Base-by-base conservation (phyloP, 768 basidiomycete genomes). In the Leccinum incarnatum region DNA sequence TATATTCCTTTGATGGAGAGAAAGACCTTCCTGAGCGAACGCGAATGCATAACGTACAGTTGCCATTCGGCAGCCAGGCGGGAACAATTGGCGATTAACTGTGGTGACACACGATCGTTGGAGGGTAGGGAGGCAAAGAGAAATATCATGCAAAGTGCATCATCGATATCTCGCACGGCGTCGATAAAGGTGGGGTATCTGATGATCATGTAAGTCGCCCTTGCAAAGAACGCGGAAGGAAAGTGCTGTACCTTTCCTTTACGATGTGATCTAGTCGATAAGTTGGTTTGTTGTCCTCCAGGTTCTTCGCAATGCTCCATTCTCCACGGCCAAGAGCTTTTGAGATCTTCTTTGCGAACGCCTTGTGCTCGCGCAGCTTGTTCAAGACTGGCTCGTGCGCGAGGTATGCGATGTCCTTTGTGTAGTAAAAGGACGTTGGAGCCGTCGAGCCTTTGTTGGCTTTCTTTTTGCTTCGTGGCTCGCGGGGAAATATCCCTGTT, bases 371-470 rank as follows among this genome's bases (percentile, higher is more conserved):
- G 69, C 97, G 80, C 53, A 99, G 80, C 73, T 93, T 97, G 72
- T 85, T 87, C 25, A 99, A 79, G 11, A 98, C 87, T 1, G 97
- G 97, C 71, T 99, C 97, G 73, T 99, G 97, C 5, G 93, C 88
- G 34, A 99, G 85, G 75, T 96, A 98, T 57, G 92, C 91, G 63
- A 99, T 96, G 71, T 99, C 97, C 77, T 99, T 99, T 27, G 92
- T 80, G 72, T 98, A 98, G 77, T 99, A 99, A 77, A 98, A 99
- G 3, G 95, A 93, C 1, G 97, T 94, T 4, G 95, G 95, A 0
- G 93, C 95, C 54, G 95, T 94, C 3, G 93, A 96, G 1, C 96
- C 97, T 73, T 97, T 98, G 78, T 98, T 98, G 37, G 96, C 97
- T 62, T 86, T 85, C 73, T 98, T 99, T 66, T 85, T 86, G 75